Conservation (phyloP, 2,329 filamentous ascomycete genomes). For the Grosmannia clavigera region DNA sequence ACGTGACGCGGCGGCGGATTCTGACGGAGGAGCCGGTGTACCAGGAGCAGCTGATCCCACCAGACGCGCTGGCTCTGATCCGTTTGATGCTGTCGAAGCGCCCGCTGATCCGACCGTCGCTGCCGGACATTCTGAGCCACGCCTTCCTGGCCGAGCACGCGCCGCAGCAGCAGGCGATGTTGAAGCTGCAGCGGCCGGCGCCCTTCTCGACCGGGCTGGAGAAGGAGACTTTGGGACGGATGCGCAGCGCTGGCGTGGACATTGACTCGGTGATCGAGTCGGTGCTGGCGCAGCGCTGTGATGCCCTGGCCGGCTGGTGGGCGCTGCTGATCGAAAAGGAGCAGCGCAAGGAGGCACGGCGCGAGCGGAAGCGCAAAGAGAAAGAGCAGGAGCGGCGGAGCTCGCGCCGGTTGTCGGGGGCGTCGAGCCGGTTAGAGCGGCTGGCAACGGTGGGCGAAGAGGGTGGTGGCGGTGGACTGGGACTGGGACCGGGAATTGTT, state of each 20-base stretch:
- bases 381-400: slow-evolving; percentile 71
- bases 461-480: slow-evolving; percentile 28
- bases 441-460: slow-evolving; percentile 76
- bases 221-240: slow-evolving; percentile 81
- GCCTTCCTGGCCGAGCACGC: slow-evolving; percentile 82
- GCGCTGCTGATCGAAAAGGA: slow-evolving; percentile 89
- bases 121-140: slow-evolving; percentile 78
- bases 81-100: slow-evolving; percentile 79
- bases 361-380: slow-evolving; percentile 75
- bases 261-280: slow-evolving; percentile 92
- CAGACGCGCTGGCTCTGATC: slow-evolving; percentile 66
- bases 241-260: slow-evolving; percentile 87
- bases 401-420: slow-evolving; percentile 71
- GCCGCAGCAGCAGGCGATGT: slow-evolving; percentile 74
- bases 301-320: slow-evolving; percentile 93
- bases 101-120: slow-evolving; percentile 65
- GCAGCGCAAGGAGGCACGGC: slow-evolving; percentile 66
- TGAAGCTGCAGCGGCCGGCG: slow-evolving; percentile 67
- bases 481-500: slow-evolving; percentile 14
- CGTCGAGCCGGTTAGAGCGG: slow-evolving; percentile 74
- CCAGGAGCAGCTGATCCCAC: slow-evolving; percentile 59
- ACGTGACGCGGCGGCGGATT: slow-evolving; percentile 72
- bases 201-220: slow-evolving; percentile 80
- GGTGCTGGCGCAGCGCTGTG: slow-evolving; percentile 79
- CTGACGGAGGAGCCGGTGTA: slow-evolving; percentile 76